Evolutionary conservation across 306 rosid genomes (phyloP), one percentile per base, ranked within the genome.

Genomic region (Lathyrus tuberosus): DNA sequence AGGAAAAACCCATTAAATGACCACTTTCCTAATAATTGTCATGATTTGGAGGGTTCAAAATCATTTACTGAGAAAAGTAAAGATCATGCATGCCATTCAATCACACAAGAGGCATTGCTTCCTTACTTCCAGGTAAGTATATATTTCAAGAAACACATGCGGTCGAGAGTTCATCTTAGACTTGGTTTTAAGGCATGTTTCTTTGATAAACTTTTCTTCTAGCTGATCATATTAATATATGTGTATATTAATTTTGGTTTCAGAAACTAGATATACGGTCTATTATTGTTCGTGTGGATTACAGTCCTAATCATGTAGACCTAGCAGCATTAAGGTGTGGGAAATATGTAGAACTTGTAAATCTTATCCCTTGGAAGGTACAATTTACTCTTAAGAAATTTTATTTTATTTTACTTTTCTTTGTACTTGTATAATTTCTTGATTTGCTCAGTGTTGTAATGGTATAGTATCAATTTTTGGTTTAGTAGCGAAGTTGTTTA

Each of bases 351-450:
- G 99, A 94, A 82, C 99, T 94, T 79, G 90, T 88, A 63, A 94
- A 94, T 76, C 92, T 94, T 69, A 86, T 88, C 22, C 97, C 86
- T 11, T 94, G 99, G 99, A 94, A 90, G 99, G 99, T 94, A 85
- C 72, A 43, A 11, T 53, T 67, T 59, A 20, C 72, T 43, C 62
- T 70, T 9, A 41, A 33, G 10, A 61, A 8, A 31, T 35, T 51
- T 18, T 49, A 49, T 31, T 38, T 68, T 60, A 28, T 42, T 49
- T 28, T 65, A 26, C 53, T 70, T 56, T 74, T 42, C 69, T 65
- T 26, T 12, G 38, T 51, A n/a, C 62, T 12, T 5, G 37, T 40
- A 30, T 24, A 54, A 46, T 73, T 59, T 48, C 47, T 43, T 35
- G 65, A 28, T 60, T n/a, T 75, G 35, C 47, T 73, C 47, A 8